phyloP scores from a whole-genome alignment of 1,139 yeast genomes.

The Arxiozyma heterogenica region DNA sequence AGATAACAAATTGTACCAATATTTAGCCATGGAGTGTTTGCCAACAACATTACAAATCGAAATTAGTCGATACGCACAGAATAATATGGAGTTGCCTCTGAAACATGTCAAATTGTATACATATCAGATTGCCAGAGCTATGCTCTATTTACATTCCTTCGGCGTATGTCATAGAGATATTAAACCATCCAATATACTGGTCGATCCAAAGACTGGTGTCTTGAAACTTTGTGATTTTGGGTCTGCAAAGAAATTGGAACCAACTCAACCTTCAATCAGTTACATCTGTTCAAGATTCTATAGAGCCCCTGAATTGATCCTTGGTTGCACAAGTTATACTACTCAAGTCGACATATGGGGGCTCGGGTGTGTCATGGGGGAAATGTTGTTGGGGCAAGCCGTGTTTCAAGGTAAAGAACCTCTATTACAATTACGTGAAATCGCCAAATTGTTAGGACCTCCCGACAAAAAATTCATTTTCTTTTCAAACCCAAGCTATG shows the following conservation, averaged over 20 bases:
- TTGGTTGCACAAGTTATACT: slow-evolving; percentile 66
- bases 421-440: slow-evolving; percentile 64
- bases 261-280: slow-evolving; percentile 64
- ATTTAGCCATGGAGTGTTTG: slow-evolving; percentile 75
- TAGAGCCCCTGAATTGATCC: slow-evolving; percentile 74
- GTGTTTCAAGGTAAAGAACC: slow-evolving; percentile 77
- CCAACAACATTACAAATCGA: slow-evolving; percentile 73
- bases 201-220: slow-evolving; percentile 57
- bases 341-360: slow-evolving; percentile 85
- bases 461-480: slow-evolving; percentile 60
- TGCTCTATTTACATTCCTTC: slow-evolving; percentile 71
- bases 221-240: slow-evolving; percentile 79
- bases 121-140: slow-evolving; percentile 73
- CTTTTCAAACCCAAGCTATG: slow-evolving; percentile 63
- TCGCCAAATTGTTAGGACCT: slow-evolving; percentile 69
- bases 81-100: slow-evolving; percentile 56
- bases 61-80: slow-evolving; percentile 57
- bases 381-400: slow-evolving; percentile 73
- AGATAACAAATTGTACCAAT: slow-evolving; percentile 61
- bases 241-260: slow-evolving; percentile 67
- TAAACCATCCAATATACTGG: slow-evolving; percentile 69
- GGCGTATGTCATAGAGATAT: slow-evolving; percentile 77
- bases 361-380: slow-evolving; percentile 75
- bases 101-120: slow-evolving; percentile 70
- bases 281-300: slow-evolving; percentile 75